Conservation (phyloP, 78 protist genomes). For the Diacronema lutheri region DNA sequence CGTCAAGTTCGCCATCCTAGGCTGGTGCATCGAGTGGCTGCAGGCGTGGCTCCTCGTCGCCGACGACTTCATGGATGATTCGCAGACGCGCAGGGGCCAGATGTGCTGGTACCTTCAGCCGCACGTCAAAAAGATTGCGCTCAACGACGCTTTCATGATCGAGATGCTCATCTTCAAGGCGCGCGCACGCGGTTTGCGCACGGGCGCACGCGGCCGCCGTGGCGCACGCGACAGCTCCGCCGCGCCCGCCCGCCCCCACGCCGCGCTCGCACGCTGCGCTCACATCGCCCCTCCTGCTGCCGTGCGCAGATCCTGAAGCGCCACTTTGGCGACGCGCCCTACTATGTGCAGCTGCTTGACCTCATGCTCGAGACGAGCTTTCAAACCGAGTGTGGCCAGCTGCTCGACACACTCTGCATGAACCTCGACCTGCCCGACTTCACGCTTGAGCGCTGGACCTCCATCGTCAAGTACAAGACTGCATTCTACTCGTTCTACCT, state of each 20-base stretch:
- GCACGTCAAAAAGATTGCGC: conserved; percentile 74
- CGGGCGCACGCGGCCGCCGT: no score
- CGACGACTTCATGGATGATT: conserved; percentile 97
- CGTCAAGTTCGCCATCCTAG: conserved; percentile 61
- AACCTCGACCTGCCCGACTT: conserved; percentile 55
- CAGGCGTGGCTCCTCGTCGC: conserved; percentile 68
- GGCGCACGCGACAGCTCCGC: no score
- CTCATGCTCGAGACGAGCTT: conserved; percentile 72
- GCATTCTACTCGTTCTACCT: conserved; percentile 95
- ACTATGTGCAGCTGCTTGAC: conserved; percentile 74
- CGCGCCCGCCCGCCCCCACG: no score
- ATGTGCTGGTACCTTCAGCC: background rate
- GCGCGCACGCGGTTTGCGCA: no score
- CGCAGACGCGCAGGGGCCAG: conserved; percentile 88
- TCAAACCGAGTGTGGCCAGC: conserved; percentile 92
- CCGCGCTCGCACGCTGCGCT: no score
- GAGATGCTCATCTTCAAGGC: conserved; percentile 77
- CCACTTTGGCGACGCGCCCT: conserved; percentile 63
- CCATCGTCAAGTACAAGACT: conserved; percentile 94
- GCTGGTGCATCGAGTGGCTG: conserved; percentile 89
- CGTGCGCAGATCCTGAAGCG: conserved; percentile 39
- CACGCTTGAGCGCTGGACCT: conserved; percentile 81
- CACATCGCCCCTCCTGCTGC: no score
- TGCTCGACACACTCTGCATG: conserved; percentile 65
- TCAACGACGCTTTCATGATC: conserved; percentile 85